Conservation (phyloP, 306 rosid species). For the Medicago ruthenica region DNA sequence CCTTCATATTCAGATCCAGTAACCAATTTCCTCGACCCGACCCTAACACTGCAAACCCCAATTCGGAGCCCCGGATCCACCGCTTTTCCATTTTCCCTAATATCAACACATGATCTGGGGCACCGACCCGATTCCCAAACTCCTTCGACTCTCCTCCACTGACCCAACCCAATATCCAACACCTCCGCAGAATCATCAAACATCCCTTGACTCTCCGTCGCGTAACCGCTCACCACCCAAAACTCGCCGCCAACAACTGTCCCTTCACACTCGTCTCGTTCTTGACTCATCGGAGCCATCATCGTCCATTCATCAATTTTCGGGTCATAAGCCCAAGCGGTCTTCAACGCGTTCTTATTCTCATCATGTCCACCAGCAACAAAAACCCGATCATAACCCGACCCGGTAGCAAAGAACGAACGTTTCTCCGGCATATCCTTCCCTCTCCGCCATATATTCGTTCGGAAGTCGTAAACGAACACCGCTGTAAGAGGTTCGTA, state of each 20-base stretch:
- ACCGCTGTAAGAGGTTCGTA: conserved; percentile 44
- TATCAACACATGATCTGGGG: conserved; percentile 45
- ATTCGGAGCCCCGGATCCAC: conserved; percentile 41
- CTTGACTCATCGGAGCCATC: conserved; percentile 44
- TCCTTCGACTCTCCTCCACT: conserved; percentile 37
- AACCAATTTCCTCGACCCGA: conserved; percentile 36
- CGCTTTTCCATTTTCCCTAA: conserved; percentile 35
- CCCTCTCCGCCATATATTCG: conserved; percentile 45
- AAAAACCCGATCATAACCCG: conserved; percentile 29
- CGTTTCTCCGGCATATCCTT: conserved; percentile 51
- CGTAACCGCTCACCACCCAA: conserved; percentile 57
- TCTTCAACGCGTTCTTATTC: conserved; percentile 50
- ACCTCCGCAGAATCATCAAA: conserved; percentile 51
- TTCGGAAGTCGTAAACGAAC: conserved; percentile 50
- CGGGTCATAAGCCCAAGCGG: conserved; percentile 53
- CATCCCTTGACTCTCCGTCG: conserved; percentile 52
- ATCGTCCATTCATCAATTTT: conserved; percentile 39
- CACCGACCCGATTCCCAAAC: conserved; percentile 53
- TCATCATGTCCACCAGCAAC: conserved; percentile 60
- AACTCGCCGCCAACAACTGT: conserved; percentile 49
- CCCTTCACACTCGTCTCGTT: conserved; percentile 61
- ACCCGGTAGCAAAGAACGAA: conserved; percentile 52
- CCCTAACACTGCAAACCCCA: conserved; percentile 35
- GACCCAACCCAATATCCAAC: conserved; percentile 38
- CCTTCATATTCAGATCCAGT: conserved; percentile 52